phyloP scores from a whole-genome alignment of 208 protist genomes.

The Wallacemonas sp. region DNA sequence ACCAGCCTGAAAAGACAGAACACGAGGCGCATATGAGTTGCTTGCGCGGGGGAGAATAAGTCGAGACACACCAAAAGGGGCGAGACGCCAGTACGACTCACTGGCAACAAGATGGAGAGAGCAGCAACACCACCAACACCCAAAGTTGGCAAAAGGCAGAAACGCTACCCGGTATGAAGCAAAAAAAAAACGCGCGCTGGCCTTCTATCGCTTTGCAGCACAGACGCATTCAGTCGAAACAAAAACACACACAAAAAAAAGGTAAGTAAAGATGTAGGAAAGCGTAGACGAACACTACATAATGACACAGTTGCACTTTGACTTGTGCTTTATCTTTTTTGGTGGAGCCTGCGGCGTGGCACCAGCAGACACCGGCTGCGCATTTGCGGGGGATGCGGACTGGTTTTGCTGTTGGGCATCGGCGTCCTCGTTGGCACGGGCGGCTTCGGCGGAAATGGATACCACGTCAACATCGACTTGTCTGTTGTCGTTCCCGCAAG shows the following conservation, averaged over 20 bases:
- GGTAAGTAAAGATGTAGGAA: conserved; percentile 7
- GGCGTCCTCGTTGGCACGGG: not conserved
- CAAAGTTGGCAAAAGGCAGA: not conserved
- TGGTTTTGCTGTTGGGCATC: not conserved
- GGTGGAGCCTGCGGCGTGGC: not conserved
- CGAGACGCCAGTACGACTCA: no score
- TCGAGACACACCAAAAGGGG: no score
- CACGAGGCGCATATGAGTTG: no score
- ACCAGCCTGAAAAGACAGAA: no score
- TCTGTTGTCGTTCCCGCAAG: not conserved
- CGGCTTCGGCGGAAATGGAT: not conserved
- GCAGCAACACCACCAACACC: no score
- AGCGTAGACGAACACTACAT: conserved; percentile 33
- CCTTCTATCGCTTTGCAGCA: no score
- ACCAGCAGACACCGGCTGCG: not conserved
- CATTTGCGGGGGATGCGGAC: not conserved
- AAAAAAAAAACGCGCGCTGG: not conserved
- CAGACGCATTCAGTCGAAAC: no score
- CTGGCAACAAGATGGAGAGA: not conserved
- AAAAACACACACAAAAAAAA: conserved; percentile 12
- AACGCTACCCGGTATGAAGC: not conserved
- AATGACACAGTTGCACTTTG: conserved; percentile 46
- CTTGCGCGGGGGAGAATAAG: no score
- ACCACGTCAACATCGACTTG: conserved; percentile 1
- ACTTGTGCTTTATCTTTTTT: conserved; percentile 35